phyloP scores from a whole-genome alignment of 1,284 basidiomycete species.

The Xerocomus amazonicus region DNA sequence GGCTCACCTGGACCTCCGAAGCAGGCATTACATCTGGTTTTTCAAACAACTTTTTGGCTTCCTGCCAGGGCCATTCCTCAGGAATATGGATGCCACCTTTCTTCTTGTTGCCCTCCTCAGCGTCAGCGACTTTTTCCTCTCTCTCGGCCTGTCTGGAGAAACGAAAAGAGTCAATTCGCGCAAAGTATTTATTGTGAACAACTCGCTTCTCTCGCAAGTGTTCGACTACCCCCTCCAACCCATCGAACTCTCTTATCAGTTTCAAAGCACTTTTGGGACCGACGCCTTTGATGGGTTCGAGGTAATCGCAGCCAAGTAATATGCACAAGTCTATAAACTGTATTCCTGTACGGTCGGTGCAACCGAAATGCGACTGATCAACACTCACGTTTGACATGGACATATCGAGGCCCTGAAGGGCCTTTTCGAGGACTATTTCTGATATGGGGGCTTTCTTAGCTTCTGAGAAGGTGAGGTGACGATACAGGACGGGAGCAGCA shows the following conservation, averaged over 20 bases:
- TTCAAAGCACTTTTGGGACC: constrained; percentile 97
- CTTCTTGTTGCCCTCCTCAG: constrained; percentile 41
- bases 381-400: constrained; percentile 76
- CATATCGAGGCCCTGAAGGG: constrained; percentile 88
- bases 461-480: constrained; percentile 98
- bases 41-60: constrained; percentile 88
- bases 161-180: not conserved
- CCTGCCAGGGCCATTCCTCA: constrained; percentile 95
- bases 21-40: constrained; percentile 88
- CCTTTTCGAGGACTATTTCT: constrained; percentile 83
- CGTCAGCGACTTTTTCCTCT: constrained; percentile 48
- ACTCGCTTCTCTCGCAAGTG: constrained; percentile 78
- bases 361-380: not conserved
- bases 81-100: constrained; percentile 80
- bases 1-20: constrained; percentile 77
- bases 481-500: constrained; percentile 84
- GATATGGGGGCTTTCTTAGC: constrained; percentile 98
- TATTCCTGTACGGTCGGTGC: constrained; percentile 6
- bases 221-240: constrained; percentile 76
- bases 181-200: not conserved
- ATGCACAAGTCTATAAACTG: constrained; percentile 98
- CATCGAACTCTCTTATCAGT: constrained; percentile 84
- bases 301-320: constrained; percentile 96
- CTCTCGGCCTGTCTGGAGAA: constrained; percentile 44
- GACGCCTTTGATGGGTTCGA: constrained; percentile 93